A percentile compares a stretch with the other conserved stretches of the same genome.
These are phyloP conservation scores for Tuber magnatum DNA, from an alignment of 495 filamentous ascomycete species.

Conservation along the genomic window DNA sequence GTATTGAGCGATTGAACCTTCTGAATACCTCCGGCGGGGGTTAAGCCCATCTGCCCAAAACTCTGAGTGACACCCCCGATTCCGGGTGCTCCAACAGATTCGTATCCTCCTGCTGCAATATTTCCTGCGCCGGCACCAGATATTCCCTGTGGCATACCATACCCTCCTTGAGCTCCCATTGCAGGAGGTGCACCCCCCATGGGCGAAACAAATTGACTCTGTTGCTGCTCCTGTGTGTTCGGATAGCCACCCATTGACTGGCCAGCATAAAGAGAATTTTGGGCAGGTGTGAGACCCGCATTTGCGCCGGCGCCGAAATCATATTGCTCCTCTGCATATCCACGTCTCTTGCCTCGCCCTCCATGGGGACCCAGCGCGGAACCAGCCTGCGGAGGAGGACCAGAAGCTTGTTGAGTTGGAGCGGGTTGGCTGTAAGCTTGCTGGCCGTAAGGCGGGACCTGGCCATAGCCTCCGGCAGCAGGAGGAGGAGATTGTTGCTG, in stretches of 20 bases:
- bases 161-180: conserved; percentile 44
- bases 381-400: conserved; percentile 17
- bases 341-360: conserved; percentile 72
- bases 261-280: conserved; percentile 40
- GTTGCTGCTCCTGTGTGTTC: conserved; percentile 39
- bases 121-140: conserved; percentile 58
- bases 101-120: conserved; percentile 42
- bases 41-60: conserved; percentile 73
- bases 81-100: conserved; percentile 47
- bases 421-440: conserved; percentile 43
- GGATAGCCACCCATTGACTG: conserved; percentile 52
- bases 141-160: conserved; percentile 42
- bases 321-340: conserved; percentile 89
- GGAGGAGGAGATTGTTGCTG: conserved; percentile 44
- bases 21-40: conserved; percentile 49
- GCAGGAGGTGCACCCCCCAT: conserved; percentile 40
- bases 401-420: conserved; percentile 41
- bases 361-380: conserved; percentile 43
- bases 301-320: conserved; percentile 89
- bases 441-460: conserved; percentile 43
- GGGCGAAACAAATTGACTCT: conserved; percentile 39
- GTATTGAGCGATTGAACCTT: conserved; percentile 65
- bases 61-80: conserved; percentile 73
- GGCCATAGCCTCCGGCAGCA: conserved; percentile 41
- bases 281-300: conserved; percentile 52